Evolutionary conservation across 2,329 filamentous ascomycete species (phyloP), one percentile per base, ranked within the genome.

Genomic region (Colletotrichum echinochloae): DNA sequence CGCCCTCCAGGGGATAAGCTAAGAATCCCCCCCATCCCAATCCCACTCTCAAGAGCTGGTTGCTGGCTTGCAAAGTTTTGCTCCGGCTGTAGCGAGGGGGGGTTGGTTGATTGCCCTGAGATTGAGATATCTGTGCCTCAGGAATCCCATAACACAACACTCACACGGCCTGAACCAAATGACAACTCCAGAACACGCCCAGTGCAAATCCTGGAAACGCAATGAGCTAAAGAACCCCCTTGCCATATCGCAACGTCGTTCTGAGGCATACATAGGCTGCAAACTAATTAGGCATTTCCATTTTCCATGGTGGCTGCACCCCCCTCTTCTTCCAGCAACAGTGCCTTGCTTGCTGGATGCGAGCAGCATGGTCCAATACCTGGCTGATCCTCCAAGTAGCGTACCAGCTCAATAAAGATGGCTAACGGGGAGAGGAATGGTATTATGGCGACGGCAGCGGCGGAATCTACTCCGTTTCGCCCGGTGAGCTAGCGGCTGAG

Each of bases 381-480:
- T 41, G 35, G 14, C 12, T 37, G 33, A 49, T 65, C 26, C 28
- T 35, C 26, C 4, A 41, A 16, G 30, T 49, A 37, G 44, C 57
- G 37, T 8, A 44, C 37, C 23, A 20, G 16, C 55, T 37, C 28
- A 37, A 35, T 16, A 35, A 39, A 44, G 20, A 44, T n/a, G 41
- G 41, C 41, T 44, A n/a, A n/a, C n/a, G 8, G 20, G n/a, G 20
- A 44, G 6, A 12, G n/a, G 20, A 44, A 2, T n/a, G 9, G 41
- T n/a, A 18, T 41, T 41, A 18, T 44, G 20, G 44, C 44, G n/a
- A 12, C 20, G 44, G 44, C 26, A 30, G 61, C 39, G 61, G 39
- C 66, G 62, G 66, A 66, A 66, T 49, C 16, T 39, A 51, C 62
- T 70, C 49, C 66, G 63, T 64, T 26, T 44, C 51, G 4, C 37